These are phyloP conservation scores for Isabelozyma gotoi DNA, from an alignment of 805 yeast species.

Conservation along the genomic window DNA sequence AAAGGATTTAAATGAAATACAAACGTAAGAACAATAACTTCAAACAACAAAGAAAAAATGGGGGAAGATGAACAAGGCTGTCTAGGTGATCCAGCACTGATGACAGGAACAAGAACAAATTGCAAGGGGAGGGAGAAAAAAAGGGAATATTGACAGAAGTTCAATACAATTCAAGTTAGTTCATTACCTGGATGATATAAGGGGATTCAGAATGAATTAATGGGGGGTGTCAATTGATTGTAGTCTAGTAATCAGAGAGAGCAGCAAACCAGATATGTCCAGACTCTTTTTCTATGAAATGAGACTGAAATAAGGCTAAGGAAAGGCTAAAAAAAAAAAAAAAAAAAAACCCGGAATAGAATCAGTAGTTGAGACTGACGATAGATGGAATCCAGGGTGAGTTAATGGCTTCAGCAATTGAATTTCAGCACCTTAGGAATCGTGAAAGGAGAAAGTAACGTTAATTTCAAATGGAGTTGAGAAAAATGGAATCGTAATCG, in stretches of 20 bases:
- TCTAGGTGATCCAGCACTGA: not conserved
- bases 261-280: not conserved
- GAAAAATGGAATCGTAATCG: no score
- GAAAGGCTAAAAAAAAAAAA: no score
- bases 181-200: not conserved
- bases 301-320: no score
- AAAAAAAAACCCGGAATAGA: not conserved
- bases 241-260: not conserved
- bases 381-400: not conserved
- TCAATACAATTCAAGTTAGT: not conserved
- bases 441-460: not conserved
- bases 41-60: not conserved
- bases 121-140: not conserved
- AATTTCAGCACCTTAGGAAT: not conserved
- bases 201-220: not conserved
- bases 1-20: not conserved
- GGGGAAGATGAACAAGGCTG: not conserved
- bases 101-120: not conserved
- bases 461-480: no score
- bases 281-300: not conserved
- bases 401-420: not conserved
- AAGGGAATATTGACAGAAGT: not conserved
- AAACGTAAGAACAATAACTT: not conserved
- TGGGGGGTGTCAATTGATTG: not conserved
- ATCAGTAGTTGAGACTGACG: not conserved